A percentile compares a stretch with the other conserved stretches of the same genome.
phyloP scores from a whole-genome alignment of 2,329 filamentous ascomycete species.

The Aspergillus brunneoviolaceus region DNA sequence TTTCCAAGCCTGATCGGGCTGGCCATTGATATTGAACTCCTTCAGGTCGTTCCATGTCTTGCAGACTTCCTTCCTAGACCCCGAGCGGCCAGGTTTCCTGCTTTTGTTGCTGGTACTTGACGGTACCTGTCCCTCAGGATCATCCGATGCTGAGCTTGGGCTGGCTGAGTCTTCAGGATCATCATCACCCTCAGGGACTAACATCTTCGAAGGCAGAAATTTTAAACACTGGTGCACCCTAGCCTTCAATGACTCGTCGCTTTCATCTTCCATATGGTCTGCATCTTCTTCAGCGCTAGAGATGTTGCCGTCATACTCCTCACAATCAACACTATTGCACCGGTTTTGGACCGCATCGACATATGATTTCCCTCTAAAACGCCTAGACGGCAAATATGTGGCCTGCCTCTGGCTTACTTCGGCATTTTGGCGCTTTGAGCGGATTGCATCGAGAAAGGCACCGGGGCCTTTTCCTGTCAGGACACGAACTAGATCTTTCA shows the following conservation, averaged over 20 bases:
- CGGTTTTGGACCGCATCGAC: conserved; percentile 16
- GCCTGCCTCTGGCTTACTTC: conserved; percentile 39
- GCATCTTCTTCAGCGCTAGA: conserved; percentile 19
- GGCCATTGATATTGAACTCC: conserved; percentile 24
- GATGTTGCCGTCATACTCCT: conserved; percentile 14
- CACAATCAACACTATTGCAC: neutral
- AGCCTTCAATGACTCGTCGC: conserved; percentile 17
- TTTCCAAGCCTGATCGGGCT: conserved; percentile 20
- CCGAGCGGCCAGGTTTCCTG: conserved; percentile 10
- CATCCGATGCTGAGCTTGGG: conserved; percentile 4
- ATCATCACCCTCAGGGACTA: neutral
- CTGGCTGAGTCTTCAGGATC: neutral
- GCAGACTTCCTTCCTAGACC: conserved; percentile 11
- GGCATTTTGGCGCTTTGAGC: conserved; percentile 29
- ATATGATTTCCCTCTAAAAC: conserved; percentile 31
- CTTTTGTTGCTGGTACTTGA: conserved; percentile 2
- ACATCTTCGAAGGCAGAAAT: conserved; percentile 4
- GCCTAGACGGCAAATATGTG: conserved; percentile 38
- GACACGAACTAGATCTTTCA: conserved; percentile 45
- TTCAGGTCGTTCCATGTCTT: conserved; percentile 21
- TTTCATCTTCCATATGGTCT: conserved; percentile 10
- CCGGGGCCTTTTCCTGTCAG: conserved; percentile 32
- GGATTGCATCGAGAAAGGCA: conserved; percentile 34
- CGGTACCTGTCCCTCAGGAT: conserved; percentile 13
- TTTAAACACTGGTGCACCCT: conserved; percentile 15